Evolutionary conservation across 176 grass and related monocot genomes (phyloP).

Genomic region (Carex kokanica): DNA sequence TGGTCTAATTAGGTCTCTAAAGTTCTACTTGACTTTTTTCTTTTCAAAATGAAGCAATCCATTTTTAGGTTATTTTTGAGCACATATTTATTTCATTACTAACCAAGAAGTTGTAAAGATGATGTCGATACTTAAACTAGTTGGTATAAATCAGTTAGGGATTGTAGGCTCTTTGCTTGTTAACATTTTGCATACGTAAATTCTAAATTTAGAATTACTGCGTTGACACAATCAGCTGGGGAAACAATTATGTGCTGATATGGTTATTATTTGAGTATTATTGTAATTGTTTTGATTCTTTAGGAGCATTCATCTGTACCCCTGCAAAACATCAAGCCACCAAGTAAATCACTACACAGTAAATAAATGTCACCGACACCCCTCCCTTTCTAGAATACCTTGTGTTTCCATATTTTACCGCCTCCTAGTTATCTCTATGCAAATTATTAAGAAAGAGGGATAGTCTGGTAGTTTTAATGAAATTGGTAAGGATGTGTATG

Average conservation of each 20-base stretch:
- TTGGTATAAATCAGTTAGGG: not conserved
- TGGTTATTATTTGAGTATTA: not conserved
- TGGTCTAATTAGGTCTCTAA: not conserved
- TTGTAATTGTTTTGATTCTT: slow-evolving; percentile 1
- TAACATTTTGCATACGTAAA: not conserved
- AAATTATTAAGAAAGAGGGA: not conserved
- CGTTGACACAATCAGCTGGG: not conserved
- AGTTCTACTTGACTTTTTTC: not conserved
- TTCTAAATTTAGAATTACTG: not conserved
- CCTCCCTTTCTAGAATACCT: not conserved
- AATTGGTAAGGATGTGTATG: not conserved
- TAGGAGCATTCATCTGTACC: not conserved
- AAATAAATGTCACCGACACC: not conserved
- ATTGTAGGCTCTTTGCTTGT: not conserved
- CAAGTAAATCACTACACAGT: not conserved
- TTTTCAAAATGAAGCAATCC: not conserved
- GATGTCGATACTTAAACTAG: not conserved
- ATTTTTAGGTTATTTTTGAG: not conserved
- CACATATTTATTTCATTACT: not conserved
- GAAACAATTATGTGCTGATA: not conserved
- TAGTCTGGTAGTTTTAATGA: not conserved
- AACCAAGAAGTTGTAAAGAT: not conserved
- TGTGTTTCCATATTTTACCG: not conserved
- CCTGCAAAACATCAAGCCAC: not conserved
- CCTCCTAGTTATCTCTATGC: not conserved